These are phyloP conservation scores for Zygoascus bituminiphila DNA, from an alignment of 805 yeast species.

Conservation along the genomic window DNA sequence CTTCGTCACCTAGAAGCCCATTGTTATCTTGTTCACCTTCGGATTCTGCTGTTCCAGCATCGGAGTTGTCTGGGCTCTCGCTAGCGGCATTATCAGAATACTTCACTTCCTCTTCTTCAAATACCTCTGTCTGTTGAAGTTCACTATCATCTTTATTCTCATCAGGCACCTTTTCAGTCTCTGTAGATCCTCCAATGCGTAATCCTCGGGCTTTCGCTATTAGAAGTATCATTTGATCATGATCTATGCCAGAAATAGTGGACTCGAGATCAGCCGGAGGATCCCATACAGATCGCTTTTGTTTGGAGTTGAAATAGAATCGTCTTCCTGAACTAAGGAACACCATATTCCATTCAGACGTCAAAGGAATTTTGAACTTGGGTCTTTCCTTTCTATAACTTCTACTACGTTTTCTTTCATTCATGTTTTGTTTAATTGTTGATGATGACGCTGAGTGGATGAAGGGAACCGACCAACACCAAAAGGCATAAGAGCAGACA, in stretches of 20 bases:
- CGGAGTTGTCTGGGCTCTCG: slow-evolving; percentile 4
- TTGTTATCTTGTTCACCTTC: slow-evolving; percentile 14
- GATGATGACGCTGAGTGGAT: too few relatives aligned
- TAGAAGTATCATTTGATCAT: slow-evolving; percentile 26
- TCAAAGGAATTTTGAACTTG: slow-evolving; percentile 13
- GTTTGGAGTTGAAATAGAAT: slow-evolving; percentile 31
- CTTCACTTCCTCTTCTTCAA: slow-evolving; percentile 9
- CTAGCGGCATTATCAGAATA: neutral
- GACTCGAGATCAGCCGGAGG: slow-evolving; percentile 27
- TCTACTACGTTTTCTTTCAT: neutral
- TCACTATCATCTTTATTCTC: slow-evolving; percentile 2
- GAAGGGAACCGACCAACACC: too few relatives aligned
- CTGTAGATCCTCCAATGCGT: slow-evolving; percentile 13
- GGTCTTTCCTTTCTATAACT: slow-evolving; percentile 12
- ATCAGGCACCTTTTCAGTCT: slow-evolving; percentile 1
- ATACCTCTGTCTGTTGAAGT: slow-evolving; percentile 1
- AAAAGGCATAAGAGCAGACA: too few relatives aligned
- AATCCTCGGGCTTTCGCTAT: slow-evolving; percentile 36
- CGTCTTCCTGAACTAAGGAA: slow-evolving; percentile 36
- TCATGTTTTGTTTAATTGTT: too few relatives aligned
- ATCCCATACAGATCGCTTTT: slow-evolving; percentile 31
- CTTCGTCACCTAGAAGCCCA: slow-evolving; percentile 19
- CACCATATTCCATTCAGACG: slow-evolving; percentile 35
- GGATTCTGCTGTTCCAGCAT: slow-evolving; percentile 4
- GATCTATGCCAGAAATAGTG: slow-evolving; percentile 26